Percentiles rank a stretch among this genome's conserved stretches.
These are phyloP conservation scores for Ophiostoma himal-ulmi DNA, from an alignment of 2,329 filamentous ascomycete species.

Conservation along the genomic window DNA sequence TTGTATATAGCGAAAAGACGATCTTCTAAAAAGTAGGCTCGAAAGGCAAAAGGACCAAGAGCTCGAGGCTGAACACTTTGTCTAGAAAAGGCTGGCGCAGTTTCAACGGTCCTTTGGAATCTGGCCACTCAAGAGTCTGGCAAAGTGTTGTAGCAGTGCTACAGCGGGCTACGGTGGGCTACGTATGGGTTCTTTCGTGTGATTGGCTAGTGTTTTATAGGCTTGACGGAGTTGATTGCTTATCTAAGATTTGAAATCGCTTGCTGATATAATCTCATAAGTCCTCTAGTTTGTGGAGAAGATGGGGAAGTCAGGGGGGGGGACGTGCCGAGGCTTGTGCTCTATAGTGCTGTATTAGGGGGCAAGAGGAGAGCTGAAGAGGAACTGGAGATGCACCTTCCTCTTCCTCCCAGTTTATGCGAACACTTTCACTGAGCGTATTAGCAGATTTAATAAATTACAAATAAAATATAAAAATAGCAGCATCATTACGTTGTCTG, in stretches of 20 bases:
- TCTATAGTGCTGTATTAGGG: not conserved
- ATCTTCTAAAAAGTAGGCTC: not conserved
- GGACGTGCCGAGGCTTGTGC: slow-evolving; percentile 3
- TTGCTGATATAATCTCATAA: not conserved
- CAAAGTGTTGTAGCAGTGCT: not conserved
- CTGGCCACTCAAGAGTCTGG: not conserved
- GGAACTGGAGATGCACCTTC: not conserved
- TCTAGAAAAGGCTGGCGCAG: not conserved
- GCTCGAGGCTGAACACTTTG: not conserved
- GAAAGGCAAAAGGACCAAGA: not conserved
- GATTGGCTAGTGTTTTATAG: not conserved
- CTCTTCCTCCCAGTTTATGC: too few relatives aligned
- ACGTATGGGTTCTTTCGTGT: not conserved
- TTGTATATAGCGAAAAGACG: not conserved
- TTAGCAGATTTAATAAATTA: not conserved
- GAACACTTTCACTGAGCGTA: not conserved
- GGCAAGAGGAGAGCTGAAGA: not conserved
- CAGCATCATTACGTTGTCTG: not conserved
- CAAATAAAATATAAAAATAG: not conserved
- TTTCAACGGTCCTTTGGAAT: not conserved
- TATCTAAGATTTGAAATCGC: not conserved
- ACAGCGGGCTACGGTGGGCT: not conserved
- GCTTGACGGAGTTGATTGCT: not conserved
- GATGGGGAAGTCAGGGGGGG: not conserved
- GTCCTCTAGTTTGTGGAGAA: not conserved